Evolutionary conservation across 1,139 yeast species (phyloP), one percentile per base, ranked within the genome.

Genomic region (Wickerhamomyces sp.): DNA sequence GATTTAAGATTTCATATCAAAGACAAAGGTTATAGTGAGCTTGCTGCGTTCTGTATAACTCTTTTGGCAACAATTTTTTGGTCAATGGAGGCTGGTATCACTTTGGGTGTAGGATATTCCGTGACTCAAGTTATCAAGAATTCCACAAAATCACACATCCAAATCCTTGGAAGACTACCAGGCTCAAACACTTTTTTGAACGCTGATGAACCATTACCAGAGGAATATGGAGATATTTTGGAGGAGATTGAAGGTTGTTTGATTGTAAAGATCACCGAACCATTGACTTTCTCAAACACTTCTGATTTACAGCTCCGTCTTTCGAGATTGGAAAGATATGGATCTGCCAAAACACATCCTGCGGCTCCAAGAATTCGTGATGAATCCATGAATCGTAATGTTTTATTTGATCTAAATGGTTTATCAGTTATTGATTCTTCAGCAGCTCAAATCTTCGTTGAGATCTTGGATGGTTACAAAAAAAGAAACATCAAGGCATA

Each of bases 51-150:
- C 52, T 66, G 70, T 16, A 72, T 86, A 6, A 87, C 96, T 0
- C 73, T 88, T 3, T 31, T 71, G 5, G 74, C 85, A 3, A 87
- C 97, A 0, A 55, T 88, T 26, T 77, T 83, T 50, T 83, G 82
- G 58, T 87, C 96, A 0, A 81, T 89, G 54, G 95, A 89, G 55
- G 77, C 85, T 12, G 98, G 98, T 2, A 86, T 91, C 37, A 78
- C 85, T 2, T 73, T 87, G 21, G 98, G 98, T 0, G 78, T 86
- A 21, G 72, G 78, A 0, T 84, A 86, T 47, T 87, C 94, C 36
- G 63, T 91, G 25, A 68, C 89, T 26, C 66, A 94, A 39, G 91
- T 91, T 8, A 75, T 91, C 28, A 83, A 77, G 47, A 91, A 88
- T 56, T 83, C 96, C 1, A 83, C 96, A 0, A 70, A 77, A 44